Conservation (phyloP, 805 yeast species). For the Candida tibetensis region DNA sequence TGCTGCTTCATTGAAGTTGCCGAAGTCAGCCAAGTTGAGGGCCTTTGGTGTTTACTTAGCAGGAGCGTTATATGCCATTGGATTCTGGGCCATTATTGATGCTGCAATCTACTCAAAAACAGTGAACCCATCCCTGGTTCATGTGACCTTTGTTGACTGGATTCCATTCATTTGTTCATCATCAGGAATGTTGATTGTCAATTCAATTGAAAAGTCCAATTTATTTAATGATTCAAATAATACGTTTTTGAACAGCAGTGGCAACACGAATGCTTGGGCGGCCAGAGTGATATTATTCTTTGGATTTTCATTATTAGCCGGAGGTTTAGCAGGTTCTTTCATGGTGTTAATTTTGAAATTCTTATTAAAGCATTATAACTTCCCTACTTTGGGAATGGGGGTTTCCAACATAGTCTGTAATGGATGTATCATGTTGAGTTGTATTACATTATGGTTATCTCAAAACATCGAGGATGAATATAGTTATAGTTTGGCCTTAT, state of each 20-base stretch:
- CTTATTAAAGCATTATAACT: slow-evolving; percentile 68
- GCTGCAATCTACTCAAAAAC: slow-evolving; percentile 84
- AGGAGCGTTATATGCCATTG: slow-evolving; percentile 76
- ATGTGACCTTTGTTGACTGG: slow-evolving; percentile 93
- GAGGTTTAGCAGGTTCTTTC: slow-evolving; percentile 90
- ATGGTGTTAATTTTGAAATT: slow-evolving; percentile 86
- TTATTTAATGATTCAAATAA: slow-evolving; percentile 43
- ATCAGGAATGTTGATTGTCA: slow-evolving; percentile 82
- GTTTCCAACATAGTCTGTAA: slow-evolving; percentile 81
- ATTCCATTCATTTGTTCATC: slow-evolving; percentile 87
- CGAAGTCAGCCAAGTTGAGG: slow-evolving; percentile 68
- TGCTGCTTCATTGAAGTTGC: slow-evolving; percentile 51
- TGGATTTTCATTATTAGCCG: slow-evolving; percentile 90
- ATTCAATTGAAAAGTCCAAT: slow-evolving; percentile 66
- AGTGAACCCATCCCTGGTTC: slow-evolving; percentile 81
- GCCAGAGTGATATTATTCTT: slow-evolving; percentile 86
- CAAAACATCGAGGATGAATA: slow-evolving; percentile 96
- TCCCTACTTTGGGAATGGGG: slow-evolving; percentile 95
- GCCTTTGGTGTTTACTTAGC: slow-evolving; percentile 74
- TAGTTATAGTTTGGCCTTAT: slow-evolving; percentile 83
- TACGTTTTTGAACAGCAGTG: slow-evolving; percentile 40
- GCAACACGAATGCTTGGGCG: slow-evolving; percentile 75
- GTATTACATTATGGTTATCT: slow-evolving; percentile 86
- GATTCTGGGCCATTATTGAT: slow-evolving; percentile 87
- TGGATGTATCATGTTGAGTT: slow-evolving; percentile 78